phyloP scores from a whole-genome alignment of 2,329 filamentous ascomycete genomes.

The Trichothecium sympodiale region DNA sequence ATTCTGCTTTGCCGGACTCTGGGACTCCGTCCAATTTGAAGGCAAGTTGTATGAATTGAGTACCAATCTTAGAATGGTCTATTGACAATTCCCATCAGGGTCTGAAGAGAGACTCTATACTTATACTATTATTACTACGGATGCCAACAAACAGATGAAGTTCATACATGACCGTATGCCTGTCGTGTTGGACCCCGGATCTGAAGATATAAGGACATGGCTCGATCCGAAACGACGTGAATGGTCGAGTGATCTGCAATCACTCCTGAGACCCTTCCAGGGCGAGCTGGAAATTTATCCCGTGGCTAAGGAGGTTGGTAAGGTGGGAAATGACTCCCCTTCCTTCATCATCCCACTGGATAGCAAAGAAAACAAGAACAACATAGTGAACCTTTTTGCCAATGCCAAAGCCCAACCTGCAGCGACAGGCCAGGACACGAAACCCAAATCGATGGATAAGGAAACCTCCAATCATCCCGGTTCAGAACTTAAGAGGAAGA shows the following conservation, averaged over 20 bases:
- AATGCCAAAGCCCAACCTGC: constrained; percentile 34
- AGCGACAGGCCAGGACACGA: no score
- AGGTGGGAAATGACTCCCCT: constrained; percentile 84
- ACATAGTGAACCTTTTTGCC: constrained; percentile 88
- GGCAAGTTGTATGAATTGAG: constrained; percentile 28
- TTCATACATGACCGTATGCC: constrained; percentile 96
- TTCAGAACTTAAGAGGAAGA: no score
- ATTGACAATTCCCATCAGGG: constrained; percentile 4
- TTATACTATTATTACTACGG: constrained; percentile 89
- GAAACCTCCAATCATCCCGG: no score
- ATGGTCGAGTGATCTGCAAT: constrained; percentile 73
- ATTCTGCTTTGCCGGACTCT: constrained; percentile 85
- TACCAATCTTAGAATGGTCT: not conserved
- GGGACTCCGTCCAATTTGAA: constrained; percentile 79
- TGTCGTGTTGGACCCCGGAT: constrained; percentile 72
- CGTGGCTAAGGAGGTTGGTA: constrained; percentile 81
- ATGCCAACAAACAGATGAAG: constrained; percentile 67
- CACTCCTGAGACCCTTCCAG: constrained; percentile 64
- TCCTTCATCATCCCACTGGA: constrained; percentile 73
- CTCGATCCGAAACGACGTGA: constrained; percentile 60
- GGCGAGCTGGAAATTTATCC: constrained; percentile 77
- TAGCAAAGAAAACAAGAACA: constrained; percentile 80
- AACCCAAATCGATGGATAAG: no score
- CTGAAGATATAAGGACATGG: constrained; percentile 61
- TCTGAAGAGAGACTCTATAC: constrained; percentile 63